Conservation (phyloP, 192 early-diverging fungal species). For the Backusella westeae region DNA sequence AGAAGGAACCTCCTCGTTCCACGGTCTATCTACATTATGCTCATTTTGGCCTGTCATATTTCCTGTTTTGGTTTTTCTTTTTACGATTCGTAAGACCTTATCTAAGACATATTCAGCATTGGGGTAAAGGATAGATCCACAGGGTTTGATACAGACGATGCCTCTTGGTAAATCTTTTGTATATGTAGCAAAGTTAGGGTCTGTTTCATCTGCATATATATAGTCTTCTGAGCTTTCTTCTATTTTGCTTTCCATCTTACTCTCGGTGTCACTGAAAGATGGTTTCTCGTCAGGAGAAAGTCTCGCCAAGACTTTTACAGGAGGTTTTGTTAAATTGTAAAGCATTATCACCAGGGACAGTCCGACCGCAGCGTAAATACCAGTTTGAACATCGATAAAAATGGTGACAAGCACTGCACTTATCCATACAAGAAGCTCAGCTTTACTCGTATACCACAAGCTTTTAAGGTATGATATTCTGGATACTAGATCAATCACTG, state of each 20-base stretch:
- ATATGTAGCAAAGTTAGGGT: constrained; percentile 15
- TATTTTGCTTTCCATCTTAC: neutral
- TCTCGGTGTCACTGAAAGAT: neutral
- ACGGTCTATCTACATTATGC: neutral
- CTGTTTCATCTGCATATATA: constrained; percentile 22
- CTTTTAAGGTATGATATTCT: constrained; percentile 51
- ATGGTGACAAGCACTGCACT: constrained; percentile 57
- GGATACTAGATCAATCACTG: constrained; percentile 72
- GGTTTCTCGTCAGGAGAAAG: constrained; percentile 5
- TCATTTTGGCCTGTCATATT: neutral
- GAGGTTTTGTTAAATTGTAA: constrained; percentile 70
- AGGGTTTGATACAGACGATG: constrained; percentile 65
- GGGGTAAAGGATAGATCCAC: constrained; percentile 70
- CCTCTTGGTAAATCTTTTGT: constrained; percentile 46
- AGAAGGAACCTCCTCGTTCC: constrained; percentile 11
- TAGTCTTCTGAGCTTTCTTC: constrained; percentile 13
- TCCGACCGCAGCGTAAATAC: constrained; percentile 74
- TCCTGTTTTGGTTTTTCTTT: constrained; percentile 23
- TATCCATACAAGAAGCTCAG: constrained; percentile 50
- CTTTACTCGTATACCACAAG: constrained; percentile 50
- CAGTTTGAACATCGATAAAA: constrained; percentile 57
- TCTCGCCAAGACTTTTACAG: constrained; percentile 45
- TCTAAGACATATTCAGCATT: constrained; percentile 60
- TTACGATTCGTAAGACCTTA: constrained; percentile 42
- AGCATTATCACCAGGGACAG: constrained; percentile 73